Conservation (phyloP, 176 grass and related monocot genomes). For the Panicum miliaceum region DNA sequence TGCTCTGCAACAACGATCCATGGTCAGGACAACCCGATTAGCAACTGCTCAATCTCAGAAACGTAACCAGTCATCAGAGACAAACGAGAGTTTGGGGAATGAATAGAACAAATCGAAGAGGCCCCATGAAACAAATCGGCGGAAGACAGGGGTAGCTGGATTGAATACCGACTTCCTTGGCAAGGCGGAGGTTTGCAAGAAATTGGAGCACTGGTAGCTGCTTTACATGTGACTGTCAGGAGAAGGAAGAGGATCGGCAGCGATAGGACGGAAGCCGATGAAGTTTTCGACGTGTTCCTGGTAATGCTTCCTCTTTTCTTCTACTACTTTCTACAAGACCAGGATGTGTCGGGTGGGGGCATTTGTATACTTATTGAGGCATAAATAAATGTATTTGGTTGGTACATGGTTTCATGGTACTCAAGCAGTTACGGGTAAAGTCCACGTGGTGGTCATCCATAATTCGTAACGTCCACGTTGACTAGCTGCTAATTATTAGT, state of each 20-base stretch:
- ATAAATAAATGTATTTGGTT: too few species aligned
- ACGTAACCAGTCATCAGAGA: not conserved
- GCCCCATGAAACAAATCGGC: not conserved
- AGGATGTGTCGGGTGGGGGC: not conserved
- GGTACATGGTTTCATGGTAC: too few species aligned
- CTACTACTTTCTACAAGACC: not conserved
- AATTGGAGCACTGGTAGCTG: not conserved
- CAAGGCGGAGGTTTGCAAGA: not conserved
- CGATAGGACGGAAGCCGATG: not conserved
- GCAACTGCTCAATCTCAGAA: not conserved
- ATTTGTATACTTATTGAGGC: too few species aligned
- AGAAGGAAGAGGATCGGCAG: not conserved
- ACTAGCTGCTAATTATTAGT: too few species aligned
- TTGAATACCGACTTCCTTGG: constrained; percentile 5
- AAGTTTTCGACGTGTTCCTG: not conserved
- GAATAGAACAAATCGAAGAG: not conserved
- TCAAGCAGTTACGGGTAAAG: too few species aligned
- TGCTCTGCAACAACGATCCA: not conserved
- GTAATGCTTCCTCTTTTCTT: not conserved
- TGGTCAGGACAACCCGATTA: not conserved
- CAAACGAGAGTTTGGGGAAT: not conserved
- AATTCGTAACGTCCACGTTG: too few species aligned
- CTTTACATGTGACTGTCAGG: not conserved
- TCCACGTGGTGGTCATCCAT: too few species aligned
- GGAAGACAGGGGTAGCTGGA: not conserved